Conservation (phyloP, 2,329 filamentous ascomycete species). For the Clarireedia monteithiana region DNA sequence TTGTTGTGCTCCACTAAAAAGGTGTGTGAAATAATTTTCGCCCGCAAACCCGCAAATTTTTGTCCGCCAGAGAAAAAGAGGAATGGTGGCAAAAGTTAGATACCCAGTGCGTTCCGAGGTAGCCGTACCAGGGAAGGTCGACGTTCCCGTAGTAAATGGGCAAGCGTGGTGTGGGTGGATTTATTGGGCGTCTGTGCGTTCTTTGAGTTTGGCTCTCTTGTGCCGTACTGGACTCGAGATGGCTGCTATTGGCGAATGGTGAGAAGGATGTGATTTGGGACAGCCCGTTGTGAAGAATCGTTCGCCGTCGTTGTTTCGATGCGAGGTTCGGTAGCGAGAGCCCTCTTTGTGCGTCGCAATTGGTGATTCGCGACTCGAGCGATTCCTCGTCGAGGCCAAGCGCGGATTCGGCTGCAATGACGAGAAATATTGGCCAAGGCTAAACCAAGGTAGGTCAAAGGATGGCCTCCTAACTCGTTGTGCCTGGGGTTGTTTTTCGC, state of each 20-base stretch:
- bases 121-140: not conserved
- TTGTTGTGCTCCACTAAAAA: no score
- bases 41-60: not conserved
- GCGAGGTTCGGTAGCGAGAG: no score
- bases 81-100: constrained; percentile 4
- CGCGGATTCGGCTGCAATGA: no score
- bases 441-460: no score
- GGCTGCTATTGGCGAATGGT: not conserved
- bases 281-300: not conserved
- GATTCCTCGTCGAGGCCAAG: no score
- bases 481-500: no score
- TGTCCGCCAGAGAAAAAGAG: not conserved
- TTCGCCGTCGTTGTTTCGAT: not conserved
- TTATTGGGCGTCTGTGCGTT: not conserved
- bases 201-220: not conserved
- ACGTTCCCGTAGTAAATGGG: not conserved
- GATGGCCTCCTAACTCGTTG: no score
- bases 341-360: not conserved
- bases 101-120: not conserved
- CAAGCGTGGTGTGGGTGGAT: not conserved
- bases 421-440: no score
- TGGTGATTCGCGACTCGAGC: not conserved
- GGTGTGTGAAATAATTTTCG: not conserved
- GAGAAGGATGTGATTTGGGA: not conserved
- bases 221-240: not conserved